Base-by-base conservation (phyloP, 2,329 filamentous ascomycete genomes). In the Verruconis gallopava region DNA sequence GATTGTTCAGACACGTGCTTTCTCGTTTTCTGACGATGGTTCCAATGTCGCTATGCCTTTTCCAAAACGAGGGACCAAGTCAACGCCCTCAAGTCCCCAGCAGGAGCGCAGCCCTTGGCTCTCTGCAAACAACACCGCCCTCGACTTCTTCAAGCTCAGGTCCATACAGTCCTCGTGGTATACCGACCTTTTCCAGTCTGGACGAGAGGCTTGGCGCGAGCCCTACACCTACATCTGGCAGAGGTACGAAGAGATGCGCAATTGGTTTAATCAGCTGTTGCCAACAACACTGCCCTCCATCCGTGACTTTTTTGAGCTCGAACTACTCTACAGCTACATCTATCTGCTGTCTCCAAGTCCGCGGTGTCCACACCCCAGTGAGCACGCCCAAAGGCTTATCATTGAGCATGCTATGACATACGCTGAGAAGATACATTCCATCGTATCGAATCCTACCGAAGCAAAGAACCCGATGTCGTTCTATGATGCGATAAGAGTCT, bases 11-110 rank as follows among this genome's bases (percentile, higher is more conserved):
- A 83, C 83, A 9, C 73, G 85, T 22, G 80, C 86, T 0, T 95
- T 95, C 58, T 94, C 89, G 0, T 95, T 96, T 55, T 89, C 85
- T 0, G 89, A 96, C 55, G 85, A 89, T 43, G 81, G 88, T 4
- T 74, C 83, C 19, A 80, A 84, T 49, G 88, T 96, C 21, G 75
- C 73, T n/a, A 74, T 86, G 47, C 85, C 86, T 1, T 71, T 73
- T 42, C 62, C 22, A 53, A 52, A 21, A 46, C 53, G 28, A 38
- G 55, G 25, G 6, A 30, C 25, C 25, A 30, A n/a, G 36, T 50
- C 59, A 54, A 18, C 37, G 62, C 56, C 68, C 40, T 63, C 68
- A 33, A 53, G 56, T 51, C 66, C 56, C 45, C 71, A 56, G 49
- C 25, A 30, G 25, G 69, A 63, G 51, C 71, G 59, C 55, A 64